A percentile compares a stretch with the other conserved stretches of the same genome.
Evolutionary conservation across 2,329 filamentous ascomycete species (phyloP).

Genomic region (Fusarium marasasianum): DNA sequence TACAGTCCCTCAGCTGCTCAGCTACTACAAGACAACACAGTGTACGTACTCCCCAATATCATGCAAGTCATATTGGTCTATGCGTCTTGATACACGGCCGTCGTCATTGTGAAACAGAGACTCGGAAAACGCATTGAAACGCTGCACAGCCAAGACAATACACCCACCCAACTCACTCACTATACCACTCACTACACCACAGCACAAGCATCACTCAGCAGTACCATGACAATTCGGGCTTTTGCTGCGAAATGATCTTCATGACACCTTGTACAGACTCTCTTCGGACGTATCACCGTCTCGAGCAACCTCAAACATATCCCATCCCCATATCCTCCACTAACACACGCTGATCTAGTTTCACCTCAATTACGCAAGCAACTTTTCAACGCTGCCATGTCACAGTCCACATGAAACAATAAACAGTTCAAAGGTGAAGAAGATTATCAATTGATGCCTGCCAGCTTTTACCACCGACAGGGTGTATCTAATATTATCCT

Average conservation of each 20-base stretch:
- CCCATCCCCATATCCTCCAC: not conserved
- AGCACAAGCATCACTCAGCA: not conserved
- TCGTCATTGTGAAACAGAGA: slow-evolving; percentile 28
- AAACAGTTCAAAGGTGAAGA: slow-evolving; percentile 23
- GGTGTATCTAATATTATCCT: slow-evolving; percentile 27
- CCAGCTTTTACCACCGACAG: slow-evolving; percentile 36
- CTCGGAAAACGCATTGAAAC: slow-evolving; percentile 23
- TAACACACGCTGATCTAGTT: slow-evolving; percentile 19
- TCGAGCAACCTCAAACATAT: slow-evolving; percentile 25
- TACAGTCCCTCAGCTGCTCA: not conserved
- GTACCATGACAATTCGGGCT: slow-evolving; percentile 26
- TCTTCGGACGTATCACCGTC: slow-evolving; percentile 16
- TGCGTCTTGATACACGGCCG: not conserved
- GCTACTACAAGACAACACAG: not conserved
- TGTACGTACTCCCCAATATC: not conserved
- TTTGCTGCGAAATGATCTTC: slow-evolving; percentile 28
- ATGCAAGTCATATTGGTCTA: slow-evolving; percentile 9
- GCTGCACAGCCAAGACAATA: slow-evolving; percentile 14
- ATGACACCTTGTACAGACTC: slow-evolving; percentile 18
- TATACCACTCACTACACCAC: not conserved
- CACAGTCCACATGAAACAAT: not conserved
- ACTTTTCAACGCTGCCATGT: not conserved
- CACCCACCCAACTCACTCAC: not conserved
- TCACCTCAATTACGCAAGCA: slow-evolving; percentile 3
- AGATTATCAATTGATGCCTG: slow-evolving; percentile 36